Conservation (phyloP, 2,329 filamentous ascomycete genomes). For the Ophiostoma montium region DNA sequence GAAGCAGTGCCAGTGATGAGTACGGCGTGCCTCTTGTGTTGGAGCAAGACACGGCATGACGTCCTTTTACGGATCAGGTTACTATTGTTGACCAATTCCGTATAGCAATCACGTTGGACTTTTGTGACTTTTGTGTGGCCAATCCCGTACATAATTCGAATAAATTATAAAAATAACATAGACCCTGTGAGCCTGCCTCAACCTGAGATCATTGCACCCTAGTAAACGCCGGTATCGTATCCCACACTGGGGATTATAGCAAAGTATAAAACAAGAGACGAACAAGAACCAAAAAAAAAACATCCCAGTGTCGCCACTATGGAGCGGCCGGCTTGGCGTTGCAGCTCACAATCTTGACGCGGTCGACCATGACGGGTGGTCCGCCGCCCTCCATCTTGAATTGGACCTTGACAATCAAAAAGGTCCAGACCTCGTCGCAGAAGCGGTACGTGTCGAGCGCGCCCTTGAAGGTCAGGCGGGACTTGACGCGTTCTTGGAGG, state of each 20-base stretch:
- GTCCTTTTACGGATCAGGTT: background rate
- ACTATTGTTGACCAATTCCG: background rate
- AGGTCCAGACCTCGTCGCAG: conserved; percentile 99
- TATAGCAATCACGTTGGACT: no score
- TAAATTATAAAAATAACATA: no score
- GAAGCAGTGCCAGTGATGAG: conserved; percentile 2
- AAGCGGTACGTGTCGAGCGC: conserved; percentile 97
- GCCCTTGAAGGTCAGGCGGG: conserved; percentile 89
- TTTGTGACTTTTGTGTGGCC: no score
- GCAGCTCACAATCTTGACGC: conserved; percentile 97
- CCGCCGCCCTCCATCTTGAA: conserved; percentile 87
- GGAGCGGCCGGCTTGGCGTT: conserved; percentile 55
- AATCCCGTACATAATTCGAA: no score
- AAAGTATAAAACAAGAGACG: no score
- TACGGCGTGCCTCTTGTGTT: conserved; percentile 10
- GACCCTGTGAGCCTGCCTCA: no score
- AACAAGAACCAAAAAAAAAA: no score
- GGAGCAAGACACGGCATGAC: background rate
- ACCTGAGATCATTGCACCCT: no score
- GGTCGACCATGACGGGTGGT: conserved; percentile 59
- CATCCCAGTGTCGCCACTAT: background rate
- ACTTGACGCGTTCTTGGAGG: conserved; percentile 82
- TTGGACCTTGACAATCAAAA: conserved; percentile 95
- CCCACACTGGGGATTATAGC: no score
- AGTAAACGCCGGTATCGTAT: no score